Percentiles rank a stretch among this genome's conserved stretches.
Conservation (phyloP, 768 basidiomycete genomes). For the Podaxis sp. region DNA sequence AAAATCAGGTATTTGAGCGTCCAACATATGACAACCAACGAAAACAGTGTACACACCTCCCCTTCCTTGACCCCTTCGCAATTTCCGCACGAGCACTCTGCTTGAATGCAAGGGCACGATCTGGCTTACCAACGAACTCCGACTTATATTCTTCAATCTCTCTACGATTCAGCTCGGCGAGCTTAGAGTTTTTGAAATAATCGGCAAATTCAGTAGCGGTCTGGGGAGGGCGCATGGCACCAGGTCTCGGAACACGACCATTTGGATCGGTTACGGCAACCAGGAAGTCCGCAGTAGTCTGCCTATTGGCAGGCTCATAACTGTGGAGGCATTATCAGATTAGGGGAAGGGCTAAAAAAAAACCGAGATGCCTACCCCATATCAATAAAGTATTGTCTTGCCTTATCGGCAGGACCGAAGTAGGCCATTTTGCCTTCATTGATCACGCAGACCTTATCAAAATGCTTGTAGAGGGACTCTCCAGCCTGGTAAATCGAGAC, state of each 20-base stretch:
- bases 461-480: conserved; percentile 61
- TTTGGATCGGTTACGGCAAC: conserved; percentile 62
- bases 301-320: conserved; percentile 58
- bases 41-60: conserved; percentile 25
- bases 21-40: background rate
- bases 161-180: conserved; percentile 40
- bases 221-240: conserved; percentile 44
- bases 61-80: conserved; percentile 41
- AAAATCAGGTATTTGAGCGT: background rate
- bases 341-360: background rate
- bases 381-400: conserved; percentile 69
- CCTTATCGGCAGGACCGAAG: conserved; percentile 66
- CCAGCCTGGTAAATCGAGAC: conserved; percentile 88
- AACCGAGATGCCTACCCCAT: conserved; percentile 34
- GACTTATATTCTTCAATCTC: conserved; percentile 47
- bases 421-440: conserved; percentile 74
- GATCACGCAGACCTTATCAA: conserved; percentile 82
- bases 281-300: conserved; percentile 67
- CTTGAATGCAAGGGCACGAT: conserved; percentile 43
- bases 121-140: conserved; percentile 44
- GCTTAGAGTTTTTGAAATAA: conserved; percentile 40
- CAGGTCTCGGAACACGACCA: conserved; percentile 50
- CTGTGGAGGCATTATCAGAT: conserved; percentile 24
- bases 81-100: conserved; percentile 51
- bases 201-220: conserved; percentile 59